phyloP scores from a whole-genome alignment of 2,329 filamentous ascomycete species.

The Sordariomycetes sp. region DNA sequence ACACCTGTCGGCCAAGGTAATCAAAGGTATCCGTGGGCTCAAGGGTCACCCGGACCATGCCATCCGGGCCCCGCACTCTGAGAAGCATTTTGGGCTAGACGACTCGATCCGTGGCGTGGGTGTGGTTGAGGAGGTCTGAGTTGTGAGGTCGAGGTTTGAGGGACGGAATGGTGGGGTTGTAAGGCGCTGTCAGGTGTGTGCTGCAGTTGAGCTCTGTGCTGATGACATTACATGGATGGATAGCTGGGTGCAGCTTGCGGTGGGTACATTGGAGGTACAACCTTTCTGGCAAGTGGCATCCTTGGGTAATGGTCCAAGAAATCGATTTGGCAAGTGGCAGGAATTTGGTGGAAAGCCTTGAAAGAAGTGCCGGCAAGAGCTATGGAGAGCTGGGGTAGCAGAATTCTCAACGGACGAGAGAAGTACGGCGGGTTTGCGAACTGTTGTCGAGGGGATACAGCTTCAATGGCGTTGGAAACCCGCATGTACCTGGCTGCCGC shows the following conservation, averaged over 20 bases:
- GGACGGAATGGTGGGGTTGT: conserved; percentile 1
- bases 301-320: background rate
- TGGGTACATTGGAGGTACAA: background rate
- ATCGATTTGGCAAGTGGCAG: background rate
- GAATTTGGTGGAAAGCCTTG: background rate
- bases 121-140: background rate
- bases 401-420: too few relatives aligned
- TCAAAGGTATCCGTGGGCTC: conserved; percentile 65
- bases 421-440: background rate
- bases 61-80: conserved; percentile 81
- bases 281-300: background rate
- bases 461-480: background rate
- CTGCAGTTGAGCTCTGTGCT: background rate
- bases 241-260: background rate
- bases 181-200: background rate
- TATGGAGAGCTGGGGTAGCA: too few relatives aligned
- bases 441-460: background rate
- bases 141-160: background rate
- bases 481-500: background rate
- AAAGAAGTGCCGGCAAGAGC: too few relatives aligned
- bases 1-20: conserved; percentile 43
- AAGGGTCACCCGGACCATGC: conserved; percentile 78
- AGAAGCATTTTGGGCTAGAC: conserved; percentile 55
- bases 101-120: background rate
- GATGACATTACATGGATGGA: background rate